A percentile compares a stretch with the other conserved stretches of the same genome.
Evolutionary conservation across 1,284 basidiomycete species (phyloP).

Genomic region (Polyporus tsugae): DNA sequence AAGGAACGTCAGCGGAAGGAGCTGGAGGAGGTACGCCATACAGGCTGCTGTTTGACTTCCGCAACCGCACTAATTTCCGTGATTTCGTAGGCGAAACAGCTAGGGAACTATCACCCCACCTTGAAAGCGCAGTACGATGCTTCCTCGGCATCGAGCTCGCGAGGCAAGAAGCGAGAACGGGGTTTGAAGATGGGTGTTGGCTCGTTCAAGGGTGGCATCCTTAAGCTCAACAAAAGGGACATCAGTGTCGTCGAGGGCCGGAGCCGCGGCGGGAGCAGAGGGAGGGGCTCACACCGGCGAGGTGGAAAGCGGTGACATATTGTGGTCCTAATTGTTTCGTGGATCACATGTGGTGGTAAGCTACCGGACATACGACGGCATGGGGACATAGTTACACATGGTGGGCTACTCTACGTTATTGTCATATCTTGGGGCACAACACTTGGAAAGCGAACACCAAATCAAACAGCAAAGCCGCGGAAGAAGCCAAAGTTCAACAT

Average conservation of each 20-base stretch:
- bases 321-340: neutral
- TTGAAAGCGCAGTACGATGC: constrained; percentile 72
- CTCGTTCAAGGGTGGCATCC: constrained; percentile 70
- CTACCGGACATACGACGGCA: constrained; percentile 14
- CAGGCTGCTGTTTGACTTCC: constrained; percentile 16
- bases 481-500: constrained; percentile 6
- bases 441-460: neutral
- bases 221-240: constrained; percentile 70
- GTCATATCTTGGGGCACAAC: neutral
- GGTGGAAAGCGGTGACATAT: constrained; percentile 31
- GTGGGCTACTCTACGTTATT: neutral
- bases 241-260: constrained; percentile 53
- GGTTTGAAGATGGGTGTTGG: constrained; percentile 83
- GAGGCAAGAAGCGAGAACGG: constrained; percentile 58
- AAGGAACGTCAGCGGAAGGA: constrained; percentile 58
- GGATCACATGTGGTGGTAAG: constrained; percentile 12
- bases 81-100: constrained; percentile 68
- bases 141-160: constrained; percentile 43
- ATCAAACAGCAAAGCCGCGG: neutral
- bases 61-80: constrained; percentile 14
- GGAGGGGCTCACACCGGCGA: constrained; percentile 23
- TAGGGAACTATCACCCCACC: constrained; percentile 82
- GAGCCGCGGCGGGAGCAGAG: constrained; percentile 26
- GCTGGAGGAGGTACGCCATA: constrained; percentile 66
- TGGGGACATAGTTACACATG: constrained; percentile 18